Base-by-base conservation (phyloP, 2,329 filamentous ascomycete genomes). In the Phoma sp. region DNA sequence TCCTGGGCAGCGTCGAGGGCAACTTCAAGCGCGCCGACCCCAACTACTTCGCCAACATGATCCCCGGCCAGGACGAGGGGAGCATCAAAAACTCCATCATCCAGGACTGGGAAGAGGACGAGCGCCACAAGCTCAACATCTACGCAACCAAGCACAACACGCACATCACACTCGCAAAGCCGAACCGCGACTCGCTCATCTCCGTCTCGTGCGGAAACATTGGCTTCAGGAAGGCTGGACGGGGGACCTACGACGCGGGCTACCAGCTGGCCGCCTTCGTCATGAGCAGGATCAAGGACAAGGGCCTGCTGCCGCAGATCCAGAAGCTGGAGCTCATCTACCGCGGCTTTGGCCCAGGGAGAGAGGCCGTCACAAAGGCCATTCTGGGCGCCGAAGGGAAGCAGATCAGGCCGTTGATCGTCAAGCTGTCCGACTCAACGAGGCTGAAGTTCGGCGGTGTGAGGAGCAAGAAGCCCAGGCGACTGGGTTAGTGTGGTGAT, bases 361-460 rank as follows among this genome's bases (percentile, higher is more conserved):
- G 96, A 65, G 93, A 98, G 69, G 95, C 95, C 1, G 89, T 92
- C 48, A 88, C 88, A 50, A 99, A 98, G 83, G 90, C 93, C 6
- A 78, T 99, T 55, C 79, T 99, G 76, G 93, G 94, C 32, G 87
- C 83, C 21, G 94, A 99, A 75, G 95, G 95, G 53, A 87, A 85
- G 71, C 75, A 86, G 67, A 77, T 98, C 63, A 85, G 92, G 64
- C 80, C 84, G 29, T 87, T 90, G 79, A 90, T 99, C 63, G 81
- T 86, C 37, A 88, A 87, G 66, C 89, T 99, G 58, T 87, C 90
- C 29, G 95, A 99, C 78, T 83, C 86, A 36, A 98, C 94, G 51
- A 89, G 89, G 69, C 77, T 98, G 76, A 99, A 99, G 82, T 96
- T 98, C 82, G 95, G 93, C 78, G 96, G 95, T 72, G 91, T 90